Evolutionary conservation across 2,329 filamentous ascomycete genomes (phyloP).

Genomic region (Aureobasidium sp.): DNA sequence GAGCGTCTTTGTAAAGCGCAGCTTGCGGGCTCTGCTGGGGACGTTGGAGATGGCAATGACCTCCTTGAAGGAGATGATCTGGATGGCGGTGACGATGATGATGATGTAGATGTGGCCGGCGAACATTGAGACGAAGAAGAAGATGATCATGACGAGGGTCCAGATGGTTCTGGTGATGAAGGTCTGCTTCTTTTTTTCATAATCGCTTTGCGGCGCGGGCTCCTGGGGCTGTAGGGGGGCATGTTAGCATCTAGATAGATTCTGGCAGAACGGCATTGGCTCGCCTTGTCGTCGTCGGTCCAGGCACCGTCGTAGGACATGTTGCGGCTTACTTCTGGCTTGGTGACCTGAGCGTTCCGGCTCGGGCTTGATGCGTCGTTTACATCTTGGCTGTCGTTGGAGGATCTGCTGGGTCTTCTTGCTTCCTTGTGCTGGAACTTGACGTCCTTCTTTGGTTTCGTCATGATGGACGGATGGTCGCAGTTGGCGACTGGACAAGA

Average conservation of each 20-base stretch:
- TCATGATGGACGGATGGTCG: slow-evolving; percentile 32
- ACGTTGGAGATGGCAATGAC: slow-evolving; percentile 97
- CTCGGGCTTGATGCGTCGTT: slow-evolving; percentile 48
- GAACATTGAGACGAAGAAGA: slow-evolving; percentile 88
- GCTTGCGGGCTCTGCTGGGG: slow-evolving; percentile 79
- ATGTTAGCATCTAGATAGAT: not conserved
- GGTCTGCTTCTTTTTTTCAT: slow-evolving; percentile 97
- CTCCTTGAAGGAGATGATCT: slow-evolving; percentile 98
- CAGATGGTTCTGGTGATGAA: slow-evolving; percentile 96
- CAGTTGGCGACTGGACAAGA: not conserved
- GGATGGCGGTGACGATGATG: slow-evolving; percentile 81
- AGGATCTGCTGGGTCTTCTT: slow-evolving; percentile 54
- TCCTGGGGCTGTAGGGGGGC: slow-evolving; percentile 5
- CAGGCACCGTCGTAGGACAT: slow-evolving; percentile 18
- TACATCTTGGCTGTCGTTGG: slow-evolving; percentile 51
- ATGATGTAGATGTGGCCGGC: slow-evolving; percentile 98
- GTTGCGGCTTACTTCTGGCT: slow-evolving; percentile 17
- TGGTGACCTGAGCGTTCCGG: slow-evolving; percentile 32
- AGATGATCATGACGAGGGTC: slow-evolving; percentile 94
- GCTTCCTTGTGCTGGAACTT: slow-evolving; percentile 52
- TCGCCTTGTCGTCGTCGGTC: slow-evolving; percentile 20
- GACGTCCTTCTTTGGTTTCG: slow-evolving; percentile 51
- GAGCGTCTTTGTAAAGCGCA: slow-evolving; percentile 89
- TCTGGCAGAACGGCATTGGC: not conserved
- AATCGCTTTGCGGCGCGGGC: slow-evolving; percentile 54